Evolutionary conservation across 2,329 filamentous ascomycete genomes (phyloP), one percentile per base, ranked within the genome.

Genomic region (Endothia cerciana): DNA sequence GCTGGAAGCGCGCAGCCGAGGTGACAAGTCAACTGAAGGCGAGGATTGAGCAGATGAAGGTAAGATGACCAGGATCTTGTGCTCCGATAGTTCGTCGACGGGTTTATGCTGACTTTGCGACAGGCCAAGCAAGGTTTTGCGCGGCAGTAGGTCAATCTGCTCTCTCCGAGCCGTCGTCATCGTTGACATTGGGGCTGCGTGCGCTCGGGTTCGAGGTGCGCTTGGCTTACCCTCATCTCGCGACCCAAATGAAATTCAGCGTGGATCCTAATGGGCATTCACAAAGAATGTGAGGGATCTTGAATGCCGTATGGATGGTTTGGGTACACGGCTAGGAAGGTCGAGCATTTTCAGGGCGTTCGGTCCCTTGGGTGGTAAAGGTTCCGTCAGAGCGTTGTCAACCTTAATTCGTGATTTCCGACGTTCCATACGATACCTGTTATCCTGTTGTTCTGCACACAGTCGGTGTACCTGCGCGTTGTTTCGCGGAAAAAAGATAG

Each of bases 1-100:
- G 94, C 76, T 99, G 95, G 95, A 96, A 94, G 81, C 85, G 95
- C 71, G 95, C 95, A 22, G 95, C 95, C 2, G 95, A 99, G 81
- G 95, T 99, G 65, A 99, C 95, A 63, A 97, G 94, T 78, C 95
- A 97, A 77, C 79, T 99, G 74, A 99, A 98, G 82, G 93, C 94
- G 62, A 88, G 95, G 76, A 99, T 99, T 77, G 95, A 98, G 82
- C 91, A 95, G 83, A 99, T 99, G 95, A 99, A 98, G 85, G 87
- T 87, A 73, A 71, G 80, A 73, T 51, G 33, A 17, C 28, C 8
- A 45, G 7, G 2, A 56, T 19, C n/a, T 8, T 5, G 2, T 36
- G 10, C 28, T 38, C 2, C 2, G 5, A 40, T 36, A 15, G 60
- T 2, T 30, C 11, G 38, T 28, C 38, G 25, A n/a, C 33, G 33